These are phyloP conservation scores for Hemileccinum rubropunctum DNA, from an alignment of 768 basidiomycete species.

Conservation along the genomic window DNA sequence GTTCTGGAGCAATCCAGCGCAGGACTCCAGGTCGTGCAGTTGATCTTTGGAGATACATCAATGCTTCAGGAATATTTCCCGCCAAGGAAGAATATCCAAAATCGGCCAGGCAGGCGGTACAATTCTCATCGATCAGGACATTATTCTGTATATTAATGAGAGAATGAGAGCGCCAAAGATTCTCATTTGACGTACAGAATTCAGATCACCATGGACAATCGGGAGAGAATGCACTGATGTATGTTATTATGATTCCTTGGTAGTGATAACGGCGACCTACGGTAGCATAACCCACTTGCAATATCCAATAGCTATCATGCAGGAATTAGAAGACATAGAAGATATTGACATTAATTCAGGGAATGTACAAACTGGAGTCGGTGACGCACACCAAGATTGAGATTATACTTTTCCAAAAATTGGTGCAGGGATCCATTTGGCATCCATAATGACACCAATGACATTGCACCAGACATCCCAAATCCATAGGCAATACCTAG, in stretches of 20 bases:
- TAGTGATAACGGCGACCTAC: neutral
- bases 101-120: constrained; percentile 39
- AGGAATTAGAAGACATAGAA: constrained; percentile 11
- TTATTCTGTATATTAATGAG: constrained; percentile 12
- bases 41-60: constrained; percentile 10
- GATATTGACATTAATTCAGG: constrained; percentile 5
- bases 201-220: constrained; percentile 16
- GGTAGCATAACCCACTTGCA: constrained; percentile 11
- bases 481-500: constrained; percentile 12
- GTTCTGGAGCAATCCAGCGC: constrained; percentile 42
- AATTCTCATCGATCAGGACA: constrained; percentile 9
- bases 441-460: constrained; percentile 33
- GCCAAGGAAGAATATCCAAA: constrained; percentile 38
- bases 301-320: constrained; percentile 14
- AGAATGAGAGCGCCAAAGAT: neutral
- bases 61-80: constrained; percentile 5
- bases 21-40: constrained; percentile 35
- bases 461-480: constrained; percentile 17
- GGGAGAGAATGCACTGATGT: constrained; percentile 7
- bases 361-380: constrained; percentile 14
- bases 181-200: constrained; percentile 1
- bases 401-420: constrained; percentile 11
- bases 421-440: constrained; percentile 22
- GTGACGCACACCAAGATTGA: neutral
- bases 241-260: neutral